Evolutionary conservation across 352 stramenopile species (phyloP).

Genomic region (Plasmopara halstedii): DNA sequence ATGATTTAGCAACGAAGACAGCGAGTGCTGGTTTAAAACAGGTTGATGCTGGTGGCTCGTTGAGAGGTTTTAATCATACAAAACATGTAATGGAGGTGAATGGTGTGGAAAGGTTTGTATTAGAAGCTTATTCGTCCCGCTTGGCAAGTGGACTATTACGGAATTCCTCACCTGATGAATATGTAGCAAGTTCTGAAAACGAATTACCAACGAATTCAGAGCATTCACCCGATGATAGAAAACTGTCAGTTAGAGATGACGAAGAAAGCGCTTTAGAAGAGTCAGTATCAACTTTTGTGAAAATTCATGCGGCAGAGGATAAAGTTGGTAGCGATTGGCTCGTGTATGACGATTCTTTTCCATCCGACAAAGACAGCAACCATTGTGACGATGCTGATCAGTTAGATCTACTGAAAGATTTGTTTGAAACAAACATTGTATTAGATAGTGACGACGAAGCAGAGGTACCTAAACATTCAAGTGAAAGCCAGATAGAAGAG

Average conservation of each 20-base stretch:
- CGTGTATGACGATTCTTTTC: background rate
- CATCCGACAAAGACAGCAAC: background rate
- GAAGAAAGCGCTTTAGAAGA: slow-evolving; percentile 1
- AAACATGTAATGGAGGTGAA: background rate
- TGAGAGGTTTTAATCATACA: background rate
- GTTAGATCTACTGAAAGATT: no score
- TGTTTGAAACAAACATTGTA: no score
- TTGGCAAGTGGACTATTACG: no score
- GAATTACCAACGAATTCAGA: no score
- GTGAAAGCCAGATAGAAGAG: no score
- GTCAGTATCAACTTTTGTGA: slow-evolving; percentile 2
- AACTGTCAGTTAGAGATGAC: background rate
- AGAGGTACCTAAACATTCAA: no score
- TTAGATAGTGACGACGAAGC: no score
- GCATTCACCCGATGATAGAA: no score
- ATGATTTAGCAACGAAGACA: background rate
- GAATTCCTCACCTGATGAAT: no score
- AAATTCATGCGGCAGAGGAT: background rate
- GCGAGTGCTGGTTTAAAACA: background rate
- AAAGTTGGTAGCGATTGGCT: background rate
- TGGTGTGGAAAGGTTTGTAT: background rate
- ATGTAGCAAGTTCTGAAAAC: no score
- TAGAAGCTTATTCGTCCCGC: no score
- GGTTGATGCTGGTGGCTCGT: background rate
- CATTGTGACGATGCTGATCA: no score